Conservation (phyloP, 768 basidiomycete genomes). For the Tephrocybe rancida region DNA sequence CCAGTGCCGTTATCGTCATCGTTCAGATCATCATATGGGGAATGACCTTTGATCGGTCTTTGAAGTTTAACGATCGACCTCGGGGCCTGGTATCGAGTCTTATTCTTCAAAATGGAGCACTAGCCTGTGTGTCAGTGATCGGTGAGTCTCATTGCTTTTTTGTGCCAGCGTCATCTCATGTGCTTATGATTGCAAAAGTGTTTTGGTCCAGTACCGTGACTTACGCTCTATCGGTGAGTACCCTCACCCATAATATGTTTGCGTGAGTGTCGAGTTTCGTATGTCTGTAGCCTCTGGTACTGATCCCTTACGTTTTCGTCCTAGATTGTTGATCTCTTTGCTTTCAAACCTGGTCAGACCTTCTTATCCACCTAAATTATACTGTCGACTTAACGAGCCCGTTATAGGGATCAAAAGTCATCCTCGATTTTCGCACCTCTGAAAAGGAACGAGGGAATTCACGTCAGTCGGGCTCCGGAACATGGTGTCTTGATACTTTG, state of each 20-base stretch:
- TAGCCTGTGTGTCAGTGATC: constrained; percentile 3
- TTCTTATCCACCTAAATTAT: background rate
- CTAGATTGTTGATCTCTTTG: constrained; percentile 13
- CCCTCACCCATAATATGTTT: constrained; percentile 12
- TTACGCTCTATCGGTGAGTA: constrained; percentile 8
- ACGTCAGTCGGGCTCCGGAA: background rate
- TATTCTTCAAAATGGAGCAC: constrained; percentile 10
- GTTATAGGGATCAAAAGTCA: constrained; percentile 13
- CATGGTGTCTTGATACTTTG: constrained; percentile 13
- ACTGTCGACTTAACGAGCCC: background rate
- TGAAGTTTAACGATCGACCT: background rate
- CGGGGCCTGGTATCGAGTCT: background rate
- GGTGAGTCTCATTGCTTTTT: background rate
- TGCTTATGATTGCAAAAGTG: background rate
- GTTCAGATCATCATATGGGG: constrained; percentile 12
- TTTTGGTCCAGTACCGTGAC: constrained; percentile 9
- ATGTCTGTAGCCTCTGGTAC: background rate
- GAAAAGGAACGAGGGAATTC: background rate
- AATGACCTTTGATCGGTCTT: constrained; percentile 3
- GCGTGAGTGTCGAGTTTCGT: constrained; percentile 7
- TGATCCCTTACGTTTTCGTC: background rate
- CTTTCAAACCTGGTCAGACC: constrained; percentile 12
- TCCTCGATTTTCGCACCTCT: constrained; percentile 4
- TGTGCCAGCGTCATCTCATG: background rate
- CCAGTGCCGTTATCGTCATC: constrained; percentile 1